Evolutionary conservation across 2,329 filamentous ascomycete genomes (phyloP).

Genomic region (Paradendryphiella salina): DNA sequence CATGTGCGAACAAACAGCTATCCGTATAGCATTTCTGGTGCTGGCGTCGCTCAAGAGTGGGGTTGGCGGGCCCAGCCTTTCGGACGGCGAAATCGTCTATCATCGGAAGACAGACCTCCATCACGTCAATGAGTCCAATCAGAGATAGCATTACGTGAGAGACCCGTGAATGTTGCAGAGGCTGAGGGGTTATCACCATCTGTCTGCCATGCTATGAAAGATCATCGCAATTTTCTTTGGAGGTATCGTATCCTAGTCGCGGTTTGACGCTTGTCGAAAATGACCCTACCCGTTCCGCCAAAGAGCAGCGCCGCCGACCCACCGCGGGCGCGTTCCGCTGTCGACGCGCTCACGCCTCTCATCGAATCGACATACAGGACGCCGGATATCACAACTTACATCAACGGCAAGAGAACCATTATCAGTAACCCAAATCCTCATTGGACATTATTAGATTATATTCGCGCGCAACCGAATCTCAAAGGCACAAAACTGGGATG

Average conservation of each 20-base stretch:
- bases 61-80: constrained; percentile 13
- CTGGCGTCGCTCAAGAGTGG: constrained; percentile 24
- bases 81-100: constrained; percentile 3
- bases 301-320: constrained; percentile 36
- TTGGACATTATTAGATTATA: constrained; percentile 85
- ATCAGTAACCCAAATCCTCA: constrained; percentile 88
- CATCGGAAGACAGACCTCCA: constrained; percentile 4
- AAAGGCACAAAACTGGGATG: constrained; percentile 96
- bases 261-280: constrained; percentile 13
- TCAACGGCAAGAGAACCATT: constrained; percentile 85
- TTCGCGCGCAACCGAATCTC: constrained; percentile 77
- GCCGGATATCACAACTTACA: constrained; percentile 72
- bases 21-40: neutral
- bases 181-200: constrained; percentile 17
- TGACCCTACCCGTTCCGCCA: constrained; percentile 39
- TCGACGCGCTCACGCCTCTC: constrained; percentile 60
- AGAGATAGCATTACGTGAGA: constrained; percentile 31
- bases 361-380: constrained; percentile 81
- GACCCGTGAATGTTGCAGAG: constrained; percentile 15
- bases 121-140: constrained; percentile 18
- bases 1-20: neutral
- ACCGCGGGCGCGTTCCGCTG: constrained; percentile 31
- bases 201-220: constrained; percentile 7
- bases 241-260: neutral
- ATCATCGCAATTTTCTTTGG: neutral